These are phyloP conservation scores for Paspalum vaginatum DNA, from an alignment of 176 grass and related monocot genomes.

Conservation along the genomic window DNA sequence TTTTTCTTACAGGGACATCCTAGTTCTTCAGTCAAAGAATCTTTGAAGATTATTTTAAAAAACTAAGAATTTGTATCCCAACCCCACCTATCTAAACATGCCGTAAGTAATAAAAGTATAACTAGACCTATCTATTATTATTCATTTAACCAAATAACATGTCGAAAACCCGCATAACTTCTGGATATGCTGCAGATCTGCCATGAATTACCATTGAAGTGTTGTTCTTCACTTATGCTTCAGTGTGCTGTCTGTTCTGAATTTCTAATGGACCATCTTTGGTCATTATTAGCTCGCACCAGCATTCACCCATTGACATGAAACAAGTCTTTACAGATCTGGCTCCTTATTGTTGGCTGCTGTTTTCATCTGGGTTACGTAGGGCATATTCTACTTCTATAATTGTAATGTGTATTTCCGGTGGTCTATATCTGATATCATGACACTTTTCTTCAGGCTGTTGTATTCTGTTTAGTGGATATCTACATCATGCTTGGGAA, in stretches of 20 bases:
- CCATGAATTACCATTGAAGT: neutral
- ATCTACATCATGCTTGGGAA: conserved; percentile 91
- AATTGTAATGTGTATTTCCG: neutral
- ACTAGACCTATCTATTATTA: neutral
- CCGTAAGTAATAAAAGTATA: neutral
- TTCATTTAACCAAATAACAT: neutral
- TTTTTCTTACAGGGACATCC: neutral
- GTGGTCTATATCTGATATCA: conserved; percentile 35
- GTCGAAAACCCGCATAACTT: neutral
- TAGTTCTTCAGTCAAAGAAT: neutral
- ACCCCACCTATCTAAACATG: neutral
- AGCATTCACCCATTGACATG: too few relatives aligned
- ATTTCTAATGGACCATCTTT: conserved; percentile 25
- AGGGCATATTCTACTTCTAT: conserved; percentile 4
- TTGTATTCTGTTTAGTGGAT: conserved; percentile 89
- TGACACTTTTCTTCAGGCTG: conserved; percentile 55
- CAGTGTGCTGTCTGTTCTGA: neutral
- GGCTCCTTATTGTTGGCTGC: neutral
- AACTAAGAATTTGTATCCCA: neutral
- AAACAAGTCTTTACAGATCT: too few relatives aligned
- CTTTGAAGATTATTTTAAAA: neutral
- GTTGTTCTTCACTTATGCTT: neutral
- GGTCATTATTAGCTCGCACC: neutral
- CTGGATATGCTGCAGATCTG: neutral
- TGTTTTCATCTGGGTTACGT: conserved; percentile 11